Evolutionary conservation across 306 rosid species (phyloP).

Genomic region (Rosa persica): DNA sequence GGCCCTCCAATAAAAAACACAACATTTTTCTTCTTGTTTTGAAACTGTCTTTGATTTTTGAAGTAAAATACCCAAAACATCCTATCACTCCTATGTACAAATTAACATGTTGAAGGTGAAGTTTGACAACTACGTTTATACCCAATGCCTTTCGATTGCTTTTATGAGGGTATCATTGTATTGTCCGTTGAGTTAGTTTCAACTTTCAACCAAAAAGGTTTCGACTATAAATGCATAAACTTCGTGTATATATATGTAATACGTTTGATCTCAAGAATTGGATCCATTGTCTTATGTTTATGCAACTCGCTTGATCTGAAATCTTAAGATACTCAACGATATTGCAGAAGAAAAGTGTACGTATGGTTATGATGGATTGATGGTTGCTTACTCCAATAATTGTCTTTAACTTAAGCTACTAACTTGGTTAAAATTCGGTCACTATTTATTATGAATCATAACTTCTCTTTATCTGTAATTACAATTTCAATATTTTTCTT

Average conservation of each 20-base stretch:
- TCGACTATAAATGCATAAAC: background rate
- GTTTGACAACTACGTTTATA: background rate
- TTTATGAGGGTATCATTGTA: background rate
- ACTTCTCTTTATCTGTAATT: too few species aligned
- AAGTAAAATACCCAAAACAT: too few species aligned
- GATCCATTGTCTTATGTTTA: background rate
- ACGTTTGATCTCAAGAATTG: background rate
- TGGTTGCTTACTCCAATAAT: too few species aligned
- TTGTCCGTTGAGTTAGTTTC: background rate
- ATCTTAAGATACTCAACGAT: background rate
- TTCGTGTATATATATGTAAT: background rate
- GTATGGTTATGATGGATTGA: too few species aligned
- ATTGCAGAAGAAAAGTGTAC: background rate
- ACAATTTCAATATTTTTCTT: too few species aligned
- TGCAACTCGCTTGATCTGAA: background rate
- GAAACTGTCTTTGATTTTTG: too few species aligned
- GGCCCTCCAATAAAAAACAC: too few species aligned
- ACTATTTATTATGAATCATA: too few species aligned
- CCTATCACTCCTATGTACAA: background rate
- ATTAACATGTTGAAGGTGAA: background rate
- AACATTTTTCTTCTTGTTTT: too few species aligned
- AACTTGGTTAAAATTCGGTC: too few species aligned
- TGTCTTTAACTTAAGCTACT: too few species aligned
- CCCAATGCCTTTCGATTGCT: background rate
- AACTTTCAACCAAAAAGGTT: constrained; percentile 1